phyloP scores from a whole-genome alignment of 2,329 filamentous ascomycete species.

The Rugonectria rugulosa region DNA sequence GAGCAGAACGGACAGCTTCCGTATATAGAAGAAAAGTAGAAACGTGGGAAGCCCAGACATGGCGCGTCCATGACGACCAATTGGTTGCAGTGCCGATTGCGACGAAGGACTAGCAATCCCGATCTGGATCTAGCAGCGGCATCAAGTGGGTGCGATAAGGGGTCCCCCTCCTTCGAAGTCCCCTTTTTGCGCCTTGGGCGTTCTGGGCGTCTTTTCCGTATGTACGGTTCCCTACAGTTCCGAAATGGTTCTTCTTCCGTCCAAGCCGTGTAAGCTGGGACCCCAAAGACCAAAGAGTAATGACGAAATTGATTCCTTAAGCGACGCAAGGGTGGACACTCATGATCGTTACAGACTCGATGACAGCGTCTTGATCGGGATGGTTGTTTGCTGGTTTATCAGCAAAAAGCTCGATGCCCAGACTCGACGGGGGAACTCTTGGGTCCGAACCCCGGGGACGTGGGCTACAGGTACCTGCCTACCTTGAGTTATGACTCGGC shows the following conservation, averaged over 20 bases:
- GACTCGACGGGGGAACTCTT: neutral
- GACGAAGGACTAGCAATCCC: slow-evolving; percentile 33
- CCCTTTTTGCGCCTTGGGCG: slow-evolving; percentile 18
- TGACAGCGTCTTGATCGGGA: neutral
- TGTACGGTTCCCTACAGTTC: neutral
- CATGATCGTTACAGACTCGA: neutral
- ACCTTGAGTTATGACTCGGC: too few relatives aligned
- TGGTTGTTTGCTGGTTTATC: neutral
- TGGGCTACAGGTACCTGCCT: too few relatives aligned
- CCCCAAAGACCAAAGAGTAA: neutral
- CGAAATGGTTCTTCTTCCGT: slow-evolving; percentile 11
- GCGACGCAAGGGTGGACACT: neutral
- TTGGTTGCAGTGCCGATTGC: slow-evolving; percentile 36
- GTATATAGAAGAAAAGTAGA: slow-evolving; percentile 35
- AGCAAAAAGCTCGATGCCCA: neutral
- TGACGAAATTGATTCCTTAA: slow-evolving; percentile 6
- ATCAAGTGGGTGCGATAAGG: slow-evolving; percentile 39
- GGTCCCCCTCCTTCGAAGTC: slow-evolving; percentile 26
- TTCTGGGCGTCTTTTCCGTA: too few relatives aligned
- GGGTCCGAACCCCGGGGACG: neutral
- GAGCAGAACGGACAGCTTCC: slow-evolving; percentile 37
- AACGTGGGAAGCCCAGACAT: slow-evolving; percentile 27
- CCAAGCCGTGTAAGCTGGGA: slow-evolving; percentile 5
- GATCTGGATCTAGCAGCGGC: slow-evolving; percentile 38
- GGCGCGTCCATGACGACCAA: slow-evolving; percentile 29